Conservation (phyloP, 768 basidiomycete genomes). For the Sarcodon sp. region DNA sequence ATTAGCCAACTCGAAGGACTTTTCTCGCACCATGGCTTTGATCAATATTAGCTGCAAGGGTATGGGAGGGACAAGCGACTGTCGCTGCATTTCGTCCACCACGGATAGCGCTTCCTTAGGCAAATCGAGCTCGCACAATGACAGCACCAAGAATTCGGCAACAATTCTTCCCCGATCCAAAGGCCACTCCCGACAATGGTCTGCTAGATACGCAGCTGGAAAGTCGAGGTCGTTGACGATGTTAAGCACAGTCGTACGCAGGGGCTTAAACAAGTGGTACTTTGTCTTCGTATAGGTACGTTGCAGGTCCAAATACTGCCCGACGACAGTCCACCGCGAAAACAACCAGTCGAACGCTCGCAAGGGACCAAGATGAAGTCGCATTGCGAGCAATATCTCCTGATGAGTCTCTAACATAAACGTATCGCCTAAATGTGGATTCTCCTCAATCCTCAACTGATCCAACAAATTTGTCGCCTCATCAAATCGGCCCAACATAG, state of each 20-base stretch:
- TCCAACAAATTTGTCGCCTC: background rate
- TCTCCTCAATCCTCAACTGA: background rate
- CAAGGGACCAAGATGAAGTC: constrained; percentile 17
- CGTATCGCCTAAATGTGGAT: background rate
- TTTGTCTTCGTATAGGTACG: constrained; percentile 8
- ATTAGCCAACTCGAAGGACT: constrained; percentile 29
- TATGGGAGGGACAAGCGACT: constrained; percentile 17
- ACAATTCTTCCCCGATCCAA: constrained; percentile 15
- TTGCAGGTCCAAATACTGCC: constrained; percentile 11
- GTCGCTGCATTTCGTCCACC: constrained; percentile 25
- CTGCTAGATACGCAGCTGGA: constrained; percentile 15
- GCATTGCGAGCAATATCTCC: constrained; percentile 22
- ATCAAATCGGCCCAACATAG: background rate
- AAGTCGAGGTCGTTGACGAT: constrained; percentile 19
- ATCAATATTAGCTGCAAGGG: constrained; percentile 22
- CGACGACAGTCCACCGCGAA: constrained; percentile 23
- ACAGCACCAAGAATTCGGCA: constrained; percentile 29
- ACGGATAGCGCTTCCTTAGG: constrained; percentile 26
- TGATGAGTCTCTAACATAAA: background rate
- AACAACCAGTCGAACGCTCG: constrained; percentile 26
- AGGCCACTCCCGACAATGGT: constrained; percentile 12
- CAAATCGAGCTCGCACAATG: constrained; percentile 19
- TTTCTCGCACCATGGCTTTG: constrained; percentile 26
- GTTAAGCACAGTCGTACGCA: constrained; percentile 16
- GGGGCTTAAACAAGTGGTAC: constrained; percentile 8